Evolutionary conservation across 2,329 filamentous ascomycete species (phyloP).

Genomic region (Neobulgaria alba): DNA sequence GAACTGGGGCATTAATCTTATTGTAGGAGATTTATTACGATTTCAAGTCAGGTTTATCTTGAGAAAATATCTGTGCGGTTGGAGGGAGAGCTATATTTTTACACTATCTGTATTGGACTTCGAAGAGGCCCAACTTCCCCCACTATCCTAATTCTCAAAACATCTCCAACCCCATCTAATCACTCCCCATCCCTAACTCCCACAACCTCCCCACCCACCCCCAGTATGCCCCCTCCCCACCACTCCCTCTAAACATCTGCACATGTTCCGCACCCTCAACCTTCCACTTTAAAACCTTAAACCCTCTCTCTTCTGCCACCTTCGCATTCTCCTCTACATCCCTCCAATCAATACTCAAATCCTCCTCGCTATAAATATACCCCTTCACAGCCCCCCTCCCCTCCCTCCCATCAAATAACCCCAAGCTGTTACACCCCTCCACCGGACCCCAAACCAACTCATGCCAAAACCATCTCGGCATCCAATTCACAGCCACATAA

Average conservation of each 20-base stretch:
- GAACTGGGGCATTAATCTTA: too few relatives aligned
- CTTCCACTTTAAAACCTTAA: slow-evolving; percentile 14
- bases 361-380: slow-evolving; percentile 26
- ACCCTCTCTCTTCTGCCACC: slow-evolving; percentile 15
- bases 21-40: too few relatives aligned
- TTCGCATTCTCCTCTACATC: slow-evolving; percentile 19
- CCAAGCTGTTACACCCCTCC: slow-evolving; percentile 13
- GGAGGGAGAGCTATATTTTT: too few relatives aligned
- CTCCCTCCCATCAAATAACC: slow-evolving; percentile 9
- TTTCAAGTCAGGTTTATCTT: too few relatives aligned
- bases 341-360: slow-evolving; percentile 18
- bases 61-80: too few relatives aligned
- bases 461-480: slow-evolving; percentile 20
- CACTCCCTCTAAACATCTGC: slow-evolving; percentile 20
- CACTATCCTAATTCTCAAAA: too few relatives aligned
- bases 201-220: slow-evolving; percentile 18
- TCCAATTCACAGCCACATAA: slow-evolving; percentile 18
- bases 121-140: too few relatives aligned
- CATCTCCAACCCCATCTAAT: too few relatives aligned
- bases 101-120: too few relatives aligned
- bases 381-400: slow-evolving; percentile 12
- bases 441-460: slow-evolving; percentile 21
- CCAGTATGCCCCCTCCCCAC: slow-evolving; percentile 23
- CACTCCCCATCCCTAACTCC: slow-evolving; percentile 7
- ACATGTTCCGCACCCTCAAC: slow-evolving; percentile 20